Conservation (phyloP, 2,329 filamentous ascomycete species). For the Drechslerella dactyloides region DNA sequence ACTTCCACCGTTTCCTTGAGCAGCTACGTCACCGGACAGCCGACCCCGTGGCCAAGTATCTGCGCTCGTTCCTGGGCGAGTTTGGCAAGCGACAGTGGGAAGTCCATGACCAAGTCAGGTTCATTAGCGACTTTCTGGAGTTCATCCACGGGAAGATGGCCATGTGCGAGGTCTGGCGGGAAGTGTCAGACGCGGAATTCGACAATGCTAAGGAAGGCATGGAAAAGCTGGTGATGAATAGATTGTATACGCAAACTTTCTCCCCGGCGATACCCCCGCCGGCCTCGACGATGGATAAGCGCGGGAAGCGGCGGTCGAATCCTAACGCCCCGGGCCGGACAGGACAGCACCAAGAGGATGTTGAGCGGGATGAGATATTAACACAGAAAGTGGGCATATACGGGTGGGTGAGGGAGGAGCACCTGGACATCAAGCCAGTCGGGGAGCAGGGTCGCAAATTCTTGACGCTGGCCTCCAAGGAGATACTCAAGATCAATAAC, state of each 20-base stretch:
- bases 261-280: constrained; percentile 88
- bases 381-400: constrained; percentile 97
- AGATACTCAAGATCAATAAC: constrained; percentile 92
- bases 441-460: constrained; percentile 88
- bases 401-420: constrained; percentile 89
- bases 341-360: constrained; percentile 96
- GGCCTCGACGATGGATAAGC: constrained; percentile 71
- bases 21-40: constrained; percentile 94
- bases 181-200: constrained; percentile 94
- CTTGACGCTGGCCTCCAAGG: constrained; percentile 76
- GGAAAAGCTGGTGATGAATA: constrained; percentile 99
- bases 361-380: constrained; percentile 93
- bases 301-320: constrained; percentile 63
- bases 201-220: constrained; percentile 98
- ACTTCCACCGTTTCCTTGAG: constrained; percentile 96
- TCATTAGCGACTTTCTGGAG: constrained; percentile 91
- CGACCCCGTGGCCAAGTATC: constrained; percentile 94
- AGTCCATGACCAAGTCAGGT: constrained; percentile 99
- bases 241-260: constrained; percentile 93
- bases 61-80: constrained; percentile 91
- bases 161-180: constrained; percentile 92
- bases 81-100: constrained; percentile 99
- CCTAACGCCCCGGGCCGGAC: constrained; percentile 71
- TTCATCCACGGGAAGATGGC: constrained; percentile 99
- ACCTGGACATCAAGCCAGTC: constrained; percentile 86